Percentiles rank a stretch among this genome's conserved stretches.
Conservation (phyloP, 306 rosid species). For the Trifolium fragiferum region DNA sequence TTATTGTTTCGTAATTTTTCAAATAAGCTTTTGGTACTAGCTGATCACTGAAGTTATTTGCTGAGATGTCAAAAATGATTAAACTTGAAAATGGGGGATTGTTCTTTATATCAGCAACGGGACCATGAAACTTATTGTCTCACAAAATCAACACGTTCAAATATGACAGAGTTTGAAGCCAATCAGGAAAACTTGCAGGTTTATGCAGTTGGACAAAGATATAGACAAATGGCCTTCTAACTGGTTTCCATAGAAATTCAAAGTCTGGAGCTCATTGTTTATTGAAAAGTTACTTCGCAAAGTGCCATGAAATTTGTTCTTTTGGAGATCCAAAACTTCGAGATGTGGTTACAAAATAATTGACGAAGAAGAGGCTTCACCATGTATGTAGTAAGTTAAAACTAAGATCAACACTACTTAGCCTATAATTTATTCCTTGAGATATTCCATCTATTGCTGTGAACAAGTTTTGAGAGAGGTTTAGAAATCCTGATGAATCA, state of each 20-base stretch:
- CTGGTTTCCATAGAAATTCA: not conserved
- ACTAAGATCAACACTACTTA: not conserved
- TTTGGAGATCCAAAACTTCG: not conserved
- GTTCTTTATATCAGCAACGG: too few species aligned
- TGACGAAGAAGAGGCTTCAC: not conserved
- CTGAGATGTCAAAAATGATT: too few species aligned
- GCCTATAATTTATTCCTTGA: not conserved
- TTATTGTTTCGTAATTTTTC: not conserved
- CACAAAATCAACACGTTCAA: not conserved
- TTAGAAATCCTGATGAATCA: too few species aligned
- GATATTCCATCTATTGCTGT: not conserved
- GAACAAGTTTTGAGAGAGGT: not conserved
- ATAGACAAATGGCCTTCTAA: not conserved
- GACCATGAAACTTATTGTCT: constrained; percentile 40
- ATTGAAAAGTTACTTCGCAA: not conserved
- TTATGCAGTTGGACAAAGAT: constrained; percentile 27
- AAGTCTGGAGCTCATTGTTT: not conserved
- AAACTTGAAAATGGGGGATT: too few species aligned
- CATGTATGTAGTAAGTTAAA: not conserved
- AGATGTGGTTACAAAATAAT: constrained; percentile 8
- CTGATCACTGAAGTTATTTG: too few species aligned
- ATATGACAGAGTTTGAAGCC: constrained; percentile 36
- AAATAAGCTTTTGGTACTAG: not conserved
- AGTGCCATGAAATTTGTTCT: not conserved
- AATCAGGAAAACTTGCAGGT: constrained; percentile 38